Evolutionary conservation across 139 green algal genomes (phyloP).

Genomic region (Micromonas pusilla): DNA sequence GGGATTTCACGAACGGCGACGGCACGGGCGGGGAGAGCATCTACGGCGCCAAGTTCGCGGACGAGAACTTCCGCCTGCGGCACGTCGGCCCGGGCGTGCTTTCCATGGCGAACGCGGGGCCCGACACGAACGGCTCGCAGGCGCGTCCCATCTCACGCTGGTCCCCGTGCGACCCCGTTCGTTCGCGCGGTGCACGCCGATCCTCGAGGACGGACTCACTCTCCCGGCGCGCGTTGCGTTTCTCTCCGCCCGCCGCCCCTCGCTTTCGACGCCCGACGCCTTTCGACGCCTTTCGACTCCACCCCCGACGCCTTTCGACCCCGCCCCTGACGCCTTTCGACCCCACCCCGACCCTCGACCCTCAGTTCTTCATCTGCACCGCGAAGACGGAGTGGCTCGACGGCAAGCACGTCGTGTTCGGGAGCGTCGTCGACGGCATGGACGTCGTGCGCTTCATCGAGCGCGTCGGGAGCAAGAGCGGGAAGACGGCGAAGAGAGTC

Average conservation of each 20-base stretch:
- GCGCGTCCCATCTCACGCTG: too few species aligned
- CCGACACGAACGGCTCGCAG: constrained; percentile 62
- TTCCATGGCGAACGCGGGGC: constrained; percentile 49
- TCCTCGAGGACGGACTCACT: too few species aligned
- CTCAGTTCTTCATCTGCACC: constrained; percentile 83
- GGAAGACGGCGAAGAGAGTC: constrained; percentile 45
- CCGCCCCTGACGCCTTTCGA: too few species aligned
- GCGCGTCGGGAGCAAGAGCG: constrained; percentile 44
- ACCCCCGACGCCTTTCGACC: too few species aligned
- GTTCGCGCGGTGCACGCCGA: too few species aligned
- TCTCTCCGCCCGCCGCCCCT: too few species aligned
- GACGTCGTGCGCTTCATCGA: constrained; percentile 90
- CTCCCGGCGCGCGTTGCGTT: too few species aligned
- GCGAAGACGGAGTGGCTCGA: constrained; percentile 67
- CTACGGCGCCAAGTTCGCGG: constrained; percentile 43
- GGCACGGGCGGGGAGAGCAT: constrained; percentile 44
- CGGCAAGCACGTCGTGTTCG: constrained; percentile 86
- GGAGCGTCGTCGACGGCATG: constrained; percentile 88
- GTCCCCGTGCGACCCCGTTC: too few species aligned
- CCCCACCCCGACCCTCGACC: too few species aligned
- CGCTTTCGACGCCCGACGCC: too few species aligned
- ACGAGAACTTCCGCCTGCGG: constrained; percentile 39
- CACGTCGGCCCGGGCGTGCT: constrained; percentile 31
- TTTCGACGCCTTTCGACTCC: too few species aligned
- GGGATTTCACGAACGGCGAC: constrained; percentile 52